Base-by-base conservation (phyloP, 1,139 yeast genomes). In the Diutina neorugosa region DNA sequence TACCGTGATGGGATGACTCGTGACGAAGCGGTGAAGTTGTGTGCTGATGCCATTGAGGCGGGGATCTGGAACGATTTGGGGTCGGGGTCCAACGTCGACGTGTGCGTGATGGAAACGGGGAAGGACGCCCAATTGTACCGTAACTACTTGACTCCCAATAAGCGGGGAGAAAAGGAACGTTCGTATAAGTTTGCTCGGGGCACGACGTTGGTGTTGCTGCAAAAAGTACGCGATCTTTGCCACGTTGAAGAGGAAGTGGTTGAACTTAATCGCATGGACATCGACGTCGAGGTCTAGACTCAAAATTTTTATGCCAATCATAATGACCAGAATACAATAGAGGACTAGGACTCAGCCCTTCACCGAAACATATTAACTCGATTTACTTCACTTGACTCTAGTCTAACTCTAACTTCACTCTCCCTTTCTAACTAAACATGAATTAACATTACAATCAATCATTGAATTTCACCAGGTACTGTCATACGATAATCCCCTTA, bases 41-140 rank as follows among this genome's bases (percentile, higher is more conserved):
- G 96, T 58, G 78, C 96, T 5, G 90, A 87, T 60, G 98, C 98
- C 49, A 93, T 93, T 64, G 89, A 88, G 70, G 89, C 96, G 37
- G 98, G 98, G 79, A 91, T 93, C 64, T 93, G 97, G 96, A 93
- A 93, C 70, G 98, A 93, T 76, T 79, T 93, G 68, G 98, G 98
- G 51, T 91, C 98, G 1, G 98, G 98, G 65, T 91, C 98, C 37
- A 93, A 93, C 64, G 98, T 93, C 25, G 98, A 93, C 68, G 76
- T 93, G 58, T 93, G 98, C 73, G 97, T 93, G 37, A 89, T 93
- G 95, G 97, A 91, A 70, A 72, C 79, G 49, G 96, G 94, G 58
- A 82, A 88, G 65, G 94, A 87, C 66, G 96, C 98, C 11, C 80
- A 78, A 58, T 77, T 91, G 56, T 73, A 79, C 68, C 82, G 98